phyloP scores from a whole-genome alignment of 768 basidiomycete species.

The Leucosporidium yakuticum region DNA sequence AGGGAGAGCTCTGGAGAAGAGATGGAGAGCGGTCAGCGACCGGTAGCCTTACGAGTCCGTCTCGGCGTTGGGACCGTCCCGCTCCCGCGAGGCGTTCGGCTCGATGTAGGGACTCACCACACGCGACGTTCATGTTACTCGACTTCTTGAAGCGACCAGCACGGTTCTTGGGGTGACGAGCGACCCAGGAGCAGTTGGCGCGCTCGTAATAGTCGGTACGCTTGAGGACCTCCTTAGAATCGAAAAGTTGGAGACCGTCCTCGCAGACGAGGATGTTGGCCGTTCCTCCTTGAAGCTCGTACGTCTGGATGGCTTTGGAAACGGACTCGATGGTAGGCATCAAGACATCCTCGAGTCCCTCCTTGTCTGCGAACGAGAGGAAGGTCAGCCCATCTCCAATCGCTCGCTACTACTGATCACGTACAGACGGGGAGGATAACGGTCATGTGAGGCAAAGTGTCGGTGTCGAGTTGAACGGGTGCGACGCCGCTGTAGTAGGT shows the following conservation, averaged over 20 bases:
- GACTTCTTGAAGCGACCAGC: slow-evolving; percentile 81
- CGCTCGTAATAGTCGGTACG: slow-evolving; percentile 66
- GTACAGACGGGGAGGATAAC: slow-evolving; percentile 34
- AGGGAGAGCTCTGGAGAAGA: too few relatives aligned
- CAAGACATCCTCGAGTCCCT: slow-evolving; percentile 36
- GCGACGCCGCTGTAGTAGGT: slow-evolving; percentile 4
- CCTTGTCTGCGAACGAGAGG: slow-evolving; percentile 28
- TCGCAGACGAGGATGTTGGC: slow-evolving; percentile 73
- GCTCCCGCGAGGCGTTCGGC: too few relatives aligned
- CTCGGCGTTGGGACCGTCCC: too few relatives aligned
- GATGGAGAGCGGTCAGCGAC: too few relatives aligned
- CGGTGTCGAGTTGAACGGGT: background rate
- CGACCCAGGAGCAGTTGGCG: slow-evolving; percentile 71
- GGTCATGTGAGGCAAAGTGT: slow-evolving; percentile 8
- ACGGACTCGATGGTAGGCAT: slow-evolving; percentile 36
- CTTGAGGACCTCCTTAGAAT: slow-evolving; percentile 57
- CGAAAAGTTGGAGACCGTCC: slow-evolving; percentile 68
- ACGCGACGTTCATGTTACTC: too few relatives aligned
- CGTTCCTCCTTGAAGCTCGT: slow-evolving; percentile 76
- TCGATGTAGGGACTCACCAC: too few relatives aligned
- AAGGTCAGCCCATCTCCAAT: background rate
- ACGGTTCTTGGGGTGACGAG: slow-evolving; percentile 63
- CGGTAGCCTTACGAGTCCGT: too few relatives aligned
- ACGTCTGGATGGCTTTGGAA: slow-evolving; percentile 40
- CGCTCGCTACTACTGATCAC: too few relatives aligned